Evolutionary conservation across 768 basidiomycete genomes (phyloP).

Genomic region (Cantharellus cinnabarinus): DNA sequence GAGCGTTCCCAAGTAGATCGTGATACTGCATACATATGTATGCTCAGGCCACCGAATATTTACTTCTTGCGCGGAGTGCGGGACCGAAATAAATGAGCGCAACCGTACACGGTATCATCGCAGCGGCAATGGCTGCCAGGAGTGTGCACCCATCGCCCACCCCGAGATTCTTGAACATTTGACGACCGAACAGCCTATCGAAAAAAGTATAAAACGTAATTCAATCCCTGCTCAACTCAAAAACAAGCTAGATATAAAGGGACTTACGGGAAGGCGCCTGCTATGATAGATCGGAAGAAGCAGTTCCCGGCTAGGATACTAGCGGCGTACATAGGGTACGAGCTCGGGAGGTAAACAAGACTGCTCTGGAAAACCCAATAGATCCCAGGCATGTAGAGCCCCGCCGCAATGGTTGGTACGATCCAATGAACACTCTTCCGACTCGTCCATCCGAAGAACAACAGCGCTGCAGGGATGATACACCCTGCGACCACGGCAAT

Average conservation of each 20-base stretch:
- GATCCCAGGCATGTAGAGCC: conserved; percentile 11
- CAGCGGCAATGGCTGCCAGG: neutral
- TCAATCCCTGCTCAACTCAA: neutral
- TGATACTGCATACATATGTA: too few species aligned
- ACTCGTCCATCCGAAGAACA: conserved; percentile 20
- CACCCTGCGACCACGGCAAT: conserved; percentile 17
- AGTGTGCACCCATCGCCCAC: neutral
- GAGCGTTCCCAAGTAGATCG: too few species aligned
- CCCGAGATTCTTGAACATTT: neutral
- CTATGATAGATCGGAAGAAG: conserved; percentile 13
- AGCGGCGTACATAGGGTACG: conserved; percentile 17
- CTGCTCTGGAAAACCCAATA: conserved; percentile 10
- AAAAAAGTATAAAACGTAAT: neutral
- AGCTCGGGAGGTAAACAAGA: conserved; percentile 11
- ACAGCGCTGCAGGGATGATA: conserved; percentile 17
- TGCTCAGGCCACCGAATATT: neutral
- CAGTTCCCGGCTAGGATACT: conserved; percentile 18
- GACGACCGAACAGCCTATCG: neutral
- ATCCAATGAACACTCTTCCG: conserved; percentile 12
- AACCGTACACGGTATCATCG: neutral
- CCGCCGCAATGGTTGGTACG: conserved; percentile 9
- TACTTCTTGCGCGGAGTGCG: neutral
- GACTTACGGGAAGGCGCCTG: conserved; percentile 3
- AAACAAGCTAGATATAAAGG: neutral
- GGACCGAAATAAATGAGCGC: neutral